Evolutionary conservation across 2,329 filamentous ascomycete species (phyloP).

Genomic region (Microcyclosporella mali): DNA sequence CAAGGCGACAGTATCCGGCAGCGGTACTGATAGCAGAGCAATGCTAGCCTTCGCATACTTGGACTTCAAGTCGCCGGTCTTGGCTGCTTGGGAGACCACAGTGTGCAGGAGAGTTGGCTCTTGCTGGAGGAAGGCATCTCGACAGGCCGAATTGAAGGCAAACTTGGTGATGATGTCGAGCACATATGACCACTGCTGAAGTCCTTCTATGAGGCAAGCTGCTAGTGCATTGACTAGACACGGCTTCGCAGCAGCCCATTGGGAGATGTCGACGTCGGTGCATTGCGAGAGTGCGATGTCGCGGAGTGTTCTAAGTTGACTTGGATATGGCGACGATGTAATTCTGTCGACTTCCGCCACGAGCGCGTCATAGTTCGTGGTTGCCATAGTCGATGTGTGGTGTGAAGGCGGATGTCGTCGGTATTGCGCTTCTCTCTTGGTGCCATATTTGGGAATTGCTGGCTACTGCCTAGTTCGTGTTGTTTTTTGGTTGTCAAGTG

Average conservation of each 20-base stretch:
- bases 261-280: slow-evolving; percentile 33
- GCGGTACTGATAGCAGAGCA: slow-evolving; percentile 25
- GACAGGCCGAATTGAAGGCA: slow-evolving; percentile 16
- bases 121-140: slow-evolving; percentile 28
- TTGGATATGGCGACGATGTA: slow-evolving; percentile 29
- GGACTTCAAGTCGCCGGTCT: slow-evolving; percentile 10
- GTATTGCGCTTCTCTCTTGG: no score
- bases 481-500: no score
- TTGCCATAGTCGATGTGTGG: slow-evolving; percentile 7
- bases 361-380: slow-evolving; percentile 12
- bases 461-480: no score
- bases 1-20: slow-evolving; percentile 25
- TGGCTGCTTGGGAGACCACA: slow-evolving; percentile 24
- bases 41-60: slow-evolving; percentile 23
- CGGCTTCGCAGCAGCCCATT: slow-evolving; percentile 44
- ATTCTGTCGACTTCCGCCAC: slow-evolving; percentile 25
- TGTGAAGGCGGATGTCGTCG: no score
- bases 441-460: no score
- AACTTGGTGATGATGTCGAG: slow-evolving; percentile 46
- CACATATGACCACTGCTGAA: slow-evolving; percentile 48
- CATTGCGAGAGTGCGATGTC: slow-evolving; percentile 14
- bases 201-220: slow-evolving; percentile 42
- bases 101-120: slow-evolving; percentile 29
- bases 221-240: slow-evolving; percentile 46
- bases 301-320: slow-evolving; percentile 16